Evolutionary conservation across 306 rosid genomes (phyloP).

Genomic region (Cucumis melo): DNA sequence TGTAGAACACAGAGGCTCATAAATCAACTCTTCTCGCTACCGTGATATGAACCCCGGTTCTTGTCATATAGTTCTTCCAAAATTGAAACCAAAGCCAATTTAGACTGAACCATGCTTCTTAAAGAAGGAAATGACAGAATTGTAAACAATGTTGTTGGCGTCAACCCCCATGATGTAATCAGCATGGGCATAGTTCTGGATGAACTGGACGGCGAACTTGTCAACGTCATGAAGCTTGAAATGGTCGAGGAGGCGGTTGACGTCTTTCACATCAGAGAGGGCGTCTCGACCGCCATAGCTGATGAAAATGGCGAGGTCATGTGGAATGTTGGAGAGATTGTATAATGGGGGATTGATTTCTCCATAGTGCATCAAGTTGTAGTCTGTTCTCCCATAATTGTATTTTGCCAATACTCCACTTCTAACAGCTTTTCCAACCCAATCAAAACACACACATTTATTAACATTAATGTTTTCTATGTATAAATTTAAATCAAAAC

Average conservation of each 20-base stretch:
- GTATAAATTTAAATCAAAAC: too few relatives aligned
- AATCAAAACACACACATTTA: not conserved
- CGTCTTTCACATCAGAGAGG: slow-evolving; percentile 54
- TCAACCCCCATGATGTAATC: slow-evolving; percentile 62
- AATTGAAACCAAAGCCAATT: slow-evolving; percentile 1
- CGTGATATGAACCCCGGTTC: not conserved
- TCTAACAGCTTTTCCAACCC: slow-evolving; percentile 35
- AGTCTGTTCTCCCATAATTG: slow-evolving; percentile 32
- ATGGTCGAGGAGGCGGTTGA: slow-evolving; percentile 35
- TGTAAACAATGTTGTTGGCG: slow-evolving; percentile 64
- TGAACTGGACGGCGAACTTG: slow-evolving; percentile 42
- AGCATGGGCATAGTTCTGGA: slow-evolving; percentile 56
- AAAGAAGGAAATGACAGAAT: slow-evolving; percentile 37
- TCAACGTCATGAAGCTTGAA: slow-evolving; percentile 51
- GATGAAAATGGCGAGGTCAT: slow-evolving; percentile 58
- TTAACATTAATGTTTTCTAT: too few relatives aligned
- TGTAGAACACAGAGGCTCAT: not conserved
- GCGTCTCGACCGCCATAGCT: slow-evolving; percentile 81
- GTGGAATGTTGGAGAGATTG: slow-evolving; percentile 73
- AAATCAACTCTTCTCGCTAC: not conserved
- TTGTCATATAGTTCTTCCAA: not conserved
- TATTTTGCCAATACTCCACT: slow-evolving; percentile 42
- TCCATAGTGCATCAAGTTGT: slow-evolving; percentile 53
- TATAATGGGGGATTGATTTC: slow-evolving; percentile 42
- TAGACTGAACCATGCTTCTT: slow-evolving; percentile 13